phyloP scores from a whole-genome alignment of 2,329 filamentous ascomycete species.

The Podosphaera aphanis region DNA sequence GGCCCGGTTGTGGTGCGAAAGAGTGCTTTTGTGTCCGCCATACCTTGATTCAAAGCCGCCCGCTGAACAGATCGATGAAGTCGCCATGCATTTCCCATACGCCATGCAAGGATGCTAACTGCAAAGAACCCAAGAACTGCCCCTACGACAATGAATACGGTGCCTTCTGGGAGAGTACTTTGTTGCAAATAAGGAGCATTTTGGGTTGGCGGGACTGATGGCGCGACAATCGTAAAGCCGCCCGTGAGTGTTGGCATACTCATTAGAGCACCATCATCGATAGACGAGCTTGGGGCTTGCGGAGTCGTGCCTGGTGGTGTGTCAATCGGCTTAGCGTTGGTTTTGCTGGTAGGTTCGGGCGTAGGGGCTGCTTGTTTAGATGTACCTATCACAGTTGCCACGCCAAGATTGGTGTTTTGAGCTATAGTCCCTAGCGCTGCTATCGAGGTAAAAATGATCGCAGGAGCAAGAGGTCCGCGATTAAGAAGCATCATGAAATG shows the following conservation, averaged over 20 bases:
- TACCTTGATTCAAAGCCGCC: constrained; percentile 53
- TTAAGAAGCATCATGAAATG: background rate
- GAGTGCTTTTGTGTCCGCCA: constrained; percentile 44
- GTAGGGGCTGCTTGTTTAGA: background rate
- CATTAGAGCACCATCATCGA: constrained; percentile 4
- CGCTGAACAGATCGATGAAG: constrained; percentile 77
- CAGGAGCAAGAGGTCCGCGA: background rate
- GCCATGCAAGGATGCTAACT: constrained; percentile 67
- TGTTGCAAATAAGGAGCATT: constrained; percentile 82
- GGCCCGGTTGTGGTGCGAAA: constrained; percentile 30
- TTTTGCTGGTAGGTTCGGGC: background rate
- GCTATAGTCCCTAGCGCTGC: background rate
- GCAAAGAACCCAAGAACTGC: constrained; percentile 67
- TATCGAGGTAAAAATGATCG: background rate
- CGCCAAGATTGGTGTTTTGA: background rate
- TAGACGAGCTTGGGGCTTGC: background rate
- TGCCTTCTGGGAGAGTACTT: constrained; percentile 68
- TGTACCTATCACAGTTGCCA: background rate
- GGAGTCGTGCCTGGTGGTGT: background rate
- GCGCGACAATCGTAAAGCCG: constrained; percentile 40
- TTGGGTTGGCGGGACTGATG: constrained; percentile 58
- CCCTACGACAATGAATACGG: constrained; percentile 87
- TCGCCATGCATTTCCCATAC: constrained; percentile 66
- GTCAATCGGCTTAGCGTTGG: background rate
- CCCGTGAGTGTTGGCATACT: constrained; percentile 30